These are phyloP conservation scores for Lecanicillium sp. DNA, from an alignment of 2,329 filamentous ascomycete genomes.

Conservation along the genomic window DNA sequence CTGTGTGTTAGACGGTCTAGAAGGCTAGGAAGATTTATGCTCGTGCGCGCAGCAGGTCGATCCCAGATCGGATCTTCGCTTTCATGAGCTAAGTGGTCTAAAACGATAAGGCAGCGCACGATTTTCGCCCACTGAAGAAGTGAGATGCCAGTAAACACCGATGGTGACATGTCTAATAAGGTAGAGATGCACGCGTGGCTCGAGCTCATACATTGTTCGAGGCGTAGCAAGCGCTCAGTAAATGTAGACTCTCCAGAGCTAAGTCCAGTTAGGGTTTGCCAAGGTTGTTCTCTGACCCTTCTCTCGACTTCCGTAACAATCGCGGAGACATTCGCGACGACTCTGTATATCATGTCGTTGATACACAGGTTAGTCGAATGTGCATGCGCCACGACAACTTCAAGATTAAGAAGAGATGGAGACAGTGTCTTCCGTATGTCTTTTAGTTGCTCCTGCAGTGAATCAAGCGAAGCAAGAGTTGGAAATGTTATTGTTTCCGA, in stretches of 20 bases:
- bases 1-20: not conserved
- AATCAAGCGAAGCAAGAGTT: not conserved
- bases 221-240: not conserved
- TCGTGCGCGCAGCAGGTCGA: not conserved
- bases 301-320: not conserved
- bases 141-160: not conserved
- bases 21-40: not conserved
- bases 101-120: not conserved
- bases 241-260: not conserved
- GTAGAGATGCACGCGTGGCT: not conserved
- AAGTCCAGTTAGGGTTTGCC: not conserved
- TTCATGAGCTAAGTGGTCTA: not conserved
- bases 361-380: not conserved
- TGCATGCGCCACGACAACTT: not conserved
- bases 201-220: conserved; percentile 1
- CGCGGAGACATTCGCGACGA: not conserved
- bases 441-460: not conserved
- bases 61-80: conserved; percentile 1
- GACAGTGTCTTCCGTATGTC: not conserved
- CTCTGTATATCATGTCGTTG: not conserved
- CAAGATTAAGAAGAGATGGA: not conserved
- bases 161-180: not conserved
- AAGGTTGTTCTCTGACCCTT: not conserved
- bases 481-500: not conserved
- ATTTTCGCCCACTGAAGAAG: conserved; percentile 3